Conservation (phyloP, 306 rosid genomes). For the Ormosia emarginata region DNA sequence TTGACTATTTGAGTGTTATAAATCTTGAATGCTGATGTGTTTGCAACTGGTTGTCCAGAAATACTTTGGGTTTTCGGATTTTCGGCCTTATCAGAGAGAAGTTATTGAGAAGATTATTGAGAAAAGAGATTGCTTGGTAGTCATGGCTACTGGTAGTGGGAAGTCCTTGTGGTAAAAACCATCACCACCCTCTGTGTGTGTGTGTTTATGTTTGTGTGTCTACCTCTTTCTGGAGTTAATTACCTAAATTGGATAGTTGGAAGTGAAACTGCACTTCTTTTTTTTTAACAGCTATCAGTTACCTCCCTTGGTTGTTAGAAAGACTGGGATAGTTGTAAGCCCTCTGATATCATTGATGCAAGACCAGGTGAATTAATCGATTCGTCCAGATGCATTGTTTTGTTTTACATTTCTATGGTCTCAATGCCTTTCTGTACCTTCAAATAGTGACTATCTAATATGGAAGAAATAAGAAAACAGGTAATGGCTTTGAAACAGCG, state of each 20-base stretch:
- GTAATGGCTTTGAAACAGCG: conserved; percentile 88
- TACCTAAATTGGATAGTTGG: background rate
- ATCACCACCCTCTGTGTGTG: background rate
- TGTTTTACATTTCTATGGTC: conserved; percentile 1
- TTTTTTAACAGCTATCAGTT: conserved; percentile 64
- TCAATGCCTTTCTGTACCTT: background rate
- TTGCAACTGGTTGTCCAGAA: conserved; percentile 33
- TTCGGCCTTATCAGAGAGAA: conserved; percentile 73
- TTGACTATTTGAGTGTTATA: background rate
- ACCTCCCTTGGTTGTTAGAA: conserved; percentile 75
- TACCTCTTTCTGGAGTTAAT: background rate
- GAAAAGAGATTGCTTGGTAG: conserved; percentile 73
- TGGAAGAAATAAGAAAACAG: conserved; percentile 38
- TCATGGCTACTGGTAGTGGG: conserved; percentile 96
- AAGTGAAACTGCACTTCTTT: background rate
- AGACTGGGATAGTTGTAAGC: conserved; percentile 86
- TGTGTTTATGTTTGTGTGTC: background rate
- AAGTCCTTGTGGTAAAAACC: conserved; percentile 74
- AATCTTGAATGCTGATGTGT: conserved; percentile 1
- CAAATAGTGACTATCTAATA: background rate
- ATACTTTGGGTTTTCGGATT: conserved; percentile 63
- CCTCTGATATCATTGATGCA: conserved; percentile 89
- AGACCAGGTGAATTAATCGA: conserved; percentile 59
- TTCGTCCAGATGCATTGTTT: background rate
- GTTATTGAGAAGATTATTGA: conserved; percentile 58